Conservation (phyloP, 192 early-diverging fungal species). For the Rhizoclosmatium sp. region DNA sequence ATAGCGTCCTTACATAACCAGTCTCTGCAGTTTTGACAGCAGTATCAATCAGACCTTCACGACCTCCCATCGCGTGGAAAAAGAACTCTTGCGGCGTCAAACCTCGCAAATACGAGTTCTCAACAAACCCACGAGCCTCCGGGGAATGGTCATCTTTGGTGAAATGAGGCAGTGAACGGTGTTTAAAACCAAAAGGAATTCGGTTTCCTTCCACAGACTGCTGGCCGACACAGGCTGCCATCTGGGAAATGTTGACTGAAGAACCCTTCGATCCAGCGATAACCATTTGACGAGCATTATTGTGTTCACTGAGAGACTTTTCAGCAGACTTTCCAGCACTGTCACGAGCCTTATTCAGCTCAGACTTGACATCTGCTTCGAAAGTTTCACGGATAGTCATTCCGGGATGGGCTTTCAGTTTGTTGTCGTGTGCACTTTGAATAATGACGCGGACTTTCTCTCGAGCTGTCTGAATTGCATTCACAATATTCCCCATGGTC, state of each 20-base stretch:
- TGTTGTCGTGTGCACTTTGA: slow-evolving; percentile 80
- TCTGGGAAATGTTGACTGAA: slow-evolving; percentile 96
- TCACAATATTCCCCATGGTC: slow-evolving; percentile 82
- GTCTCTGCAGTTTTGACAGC: slow-evolving; percentile 99
- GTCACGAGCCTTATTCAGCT: slow-evolving; percentile 90
- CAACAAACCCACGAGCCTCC: slow-evolving; percentile 87
- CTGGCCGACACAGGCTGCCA: slow-evolving; percentile 98
- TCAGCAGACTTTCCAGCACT: slow-evolving; percentile 88
- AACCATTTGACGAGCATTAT: slow-evolving; percentile 98
- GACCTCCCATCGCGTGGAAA: slow-evolving; percentile 99
- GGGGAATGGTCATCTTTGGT: slow-evolving; percentile 97
- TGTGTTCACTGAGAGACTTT: slow-evolving; percentile 82
- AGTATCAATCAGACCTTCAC: slow-evolving; percentile 99
- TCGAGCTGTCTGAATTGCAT: slow-evolving; percentile 78
- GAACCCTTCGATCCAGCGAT: slow-evolving; percentile 96
- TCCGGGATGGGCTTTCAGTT: slow-evolving; percentile 84
- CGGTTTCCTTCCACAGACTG: slow-evolving; percentile 99
- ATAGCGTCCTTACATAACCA: slow-evolving; percentile 67
- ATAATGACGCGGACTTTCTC: slow-evolving; percentile 83
- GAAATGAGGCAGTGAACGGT: slow-evolving; percentile 96
- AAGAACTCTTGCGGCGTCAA: slow-evolving; percentile 98
- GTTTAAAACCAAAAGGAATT: slow-evolving; percentile 96
- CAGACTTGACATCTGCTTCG: slow-evolving; percentile 86
- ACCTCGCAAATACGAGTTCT: slow-evolving; percentile 89
- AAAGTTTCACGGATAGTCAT: slow-evolving; percentile 94